Percentiles rank a stretch among this genome's conserved stretches.
Conservation (phyloP, 495 filamentous ascomycete species). For the Aspergillus steynii region DNA sequence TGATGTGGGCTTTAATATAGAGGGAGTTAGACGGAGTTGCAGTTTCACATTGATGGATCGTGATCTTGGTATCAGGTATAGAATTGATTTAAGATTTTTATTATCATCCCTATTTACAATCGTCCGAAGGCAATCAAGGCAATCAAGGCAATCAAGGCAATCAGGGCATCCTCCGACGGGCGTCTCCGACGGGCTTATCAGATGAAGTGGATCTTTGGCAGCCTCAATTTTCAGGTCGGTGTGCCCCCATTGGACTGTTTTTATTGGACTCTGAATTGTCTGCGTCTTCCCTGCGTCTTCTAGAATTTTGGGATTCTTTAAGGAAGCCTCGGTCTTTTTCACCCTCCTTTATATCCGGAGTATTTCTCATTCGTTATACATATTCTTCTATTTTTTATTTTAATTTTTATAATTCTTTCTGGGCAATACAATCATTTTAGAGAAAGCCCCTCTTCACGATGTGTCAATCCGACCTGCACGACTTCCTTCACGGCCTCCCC, state of each 20-base stretch:
- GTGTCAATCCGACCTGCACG: constrained; percentile 48
- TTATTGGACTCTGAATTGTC: too few species aligned
- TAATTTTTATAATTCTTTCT: background rate
- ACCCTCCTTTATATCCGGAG: too few species aligned
- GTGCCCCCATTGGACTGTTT: too few species aligned
- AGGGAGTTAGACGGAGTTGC: constrained; percentile 9
- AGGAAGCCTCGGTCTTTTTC: too few species aligned
- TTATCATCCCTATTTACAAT: background rate
- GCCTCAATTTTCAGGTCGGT: too few species aligned
- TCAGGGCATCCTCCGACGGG: too few species aligned
- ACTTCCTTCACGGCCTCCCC: constrained; percentile 65
- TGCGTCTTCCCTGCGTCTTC: too few species aligned
- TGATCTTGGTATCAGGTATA: constrained; percentile 1
- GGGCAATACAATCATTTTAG: background rate
- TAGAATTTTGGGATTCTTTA: too few species aligned
- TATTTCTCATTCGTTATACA: background rate
- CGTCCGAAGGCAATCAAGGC: too few species aligned
- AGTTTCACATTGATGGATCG: constrained; percentile 8
- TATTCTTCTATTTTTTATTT: background rate
- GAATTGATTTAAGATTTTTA: background rate
- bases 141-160: too few species aligned
- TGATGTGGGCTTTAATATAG: constrained; percentile 22
- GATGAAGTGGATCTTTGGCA: too few species aligned
- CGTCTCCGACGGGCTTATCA: too few species aligned
- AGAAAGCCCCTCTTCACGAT: constrained; percentile 18